A percentile compares a stretch with the other conserved stretches of the same genome.
These are phyloP conservation scores for Quercus berberidifolia DNA, from an alignment of 306 rosid species.

Conservation along the genomic window DNA sequence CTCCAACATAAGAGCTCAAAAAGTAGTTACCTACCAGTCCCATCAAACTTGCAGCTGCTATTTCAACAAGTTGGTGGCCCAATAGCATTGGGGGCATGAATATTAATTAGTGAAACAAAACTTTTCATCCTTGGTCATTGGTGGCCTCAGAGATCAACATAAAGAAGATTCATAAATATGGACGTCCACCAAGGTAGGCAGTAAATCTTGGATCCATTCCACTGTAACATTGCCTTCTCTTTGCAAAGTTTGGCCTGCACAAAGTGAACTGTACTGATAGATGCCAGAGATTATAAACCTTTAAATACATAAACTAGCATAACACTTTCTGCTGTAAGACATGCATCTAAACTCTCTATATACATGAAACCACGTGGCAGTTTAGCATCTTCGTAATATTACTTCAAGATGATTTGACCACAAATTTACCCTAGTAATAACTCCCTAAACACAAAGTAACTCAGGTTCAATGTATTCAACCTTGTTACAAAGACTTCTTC, in stretches of 20 bases:
- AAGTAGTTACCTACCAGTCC: neutral
- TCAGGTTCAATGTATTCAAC: neutral
- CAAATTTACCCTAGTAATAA: neutral
- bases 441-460: neutral
- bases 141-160: neutral
- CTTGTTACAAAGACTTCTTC: neutral
- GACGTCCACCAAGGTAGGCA: neutral
- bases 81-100: neutral
- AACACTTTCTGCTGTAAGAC: neutral
- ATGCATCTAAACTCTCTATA: neutral
- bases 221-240: neutral
- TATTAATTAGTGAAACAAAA: neutral
- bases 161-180: neutral
- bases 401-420: neutral
- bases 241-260: neutral
- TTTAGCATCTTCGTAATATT: neutral
- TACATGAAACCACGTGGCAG: neutral
- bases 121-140: neutral
- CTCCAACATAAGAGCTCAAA: neutral
- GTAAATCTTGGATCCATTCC: neutral
- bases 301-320: neutral
- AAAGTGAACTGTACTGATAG: neutral
- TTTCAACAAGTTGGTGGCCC: neutral
- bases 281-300: neutral
- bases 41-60: neutral